These are phyloP conservation scores for Grosmannia clavigera DNA, from an alignment of 2,329 filamentous ascomycete species.

Conservation along the genomic window DNA sequence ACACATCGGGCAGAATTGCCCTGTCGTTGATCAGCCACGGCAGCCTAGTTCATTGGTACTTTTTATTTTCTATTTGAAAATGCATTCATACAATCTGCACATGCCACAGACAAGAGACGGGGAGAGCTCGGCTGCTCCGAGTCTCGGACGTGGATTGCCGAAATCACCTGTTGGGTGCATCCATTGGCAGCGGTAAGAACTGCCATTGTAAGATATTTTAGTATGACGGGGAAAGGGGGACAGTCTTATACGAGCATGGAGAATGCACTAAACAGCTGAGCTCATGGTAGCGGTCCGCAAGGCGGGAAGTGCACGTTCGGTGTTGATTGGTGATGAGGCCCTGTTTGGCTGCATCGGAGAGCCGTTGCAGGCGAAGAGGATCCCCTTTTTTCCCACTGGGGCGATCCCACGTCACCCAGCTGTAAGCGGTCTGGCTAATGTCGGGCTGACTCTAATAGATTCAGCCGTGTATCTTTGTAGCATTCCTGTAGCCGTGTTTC, in stretches of 20 bases:
- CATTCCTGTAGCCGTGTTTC: not conserved
- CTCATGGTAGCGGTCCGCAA: not conserved
- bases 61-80: too few relatives aligned
- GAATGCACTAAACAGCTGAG: not conserved
- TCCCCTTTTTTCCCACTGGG: not conserved
- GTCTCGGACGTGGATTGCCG: not conserved
- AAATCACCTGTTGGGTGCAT: not conserved
- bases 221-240: not conserved
- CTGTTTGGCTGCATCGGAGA: not conserved
- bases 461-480: not conserved
- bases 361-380: not conserved
- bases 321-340: conserved; percentile 12
- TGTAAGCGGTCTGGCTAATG: not conserved
- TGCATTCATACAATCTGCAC: too few relatives aligned
- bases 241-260: not conserved
- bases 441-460: not conserved
- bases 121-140: too few relatives aligned
- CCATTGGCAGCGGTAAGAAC: not conserved
- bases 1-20: not conserved
- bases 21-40: not conserved
- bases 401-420: not conserved
- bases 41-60: not conserved
- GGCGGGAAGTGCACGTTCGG: conserved; percentile 6
- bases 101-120: too few relatives aligned
- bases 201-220: not conserved